A percentile compares a stretch with the other conserved stretches of the same genome.
phyloP scores from a whole-genome alignment of 768 basidiomycete species.

The Suillus spraguei region DNA sequence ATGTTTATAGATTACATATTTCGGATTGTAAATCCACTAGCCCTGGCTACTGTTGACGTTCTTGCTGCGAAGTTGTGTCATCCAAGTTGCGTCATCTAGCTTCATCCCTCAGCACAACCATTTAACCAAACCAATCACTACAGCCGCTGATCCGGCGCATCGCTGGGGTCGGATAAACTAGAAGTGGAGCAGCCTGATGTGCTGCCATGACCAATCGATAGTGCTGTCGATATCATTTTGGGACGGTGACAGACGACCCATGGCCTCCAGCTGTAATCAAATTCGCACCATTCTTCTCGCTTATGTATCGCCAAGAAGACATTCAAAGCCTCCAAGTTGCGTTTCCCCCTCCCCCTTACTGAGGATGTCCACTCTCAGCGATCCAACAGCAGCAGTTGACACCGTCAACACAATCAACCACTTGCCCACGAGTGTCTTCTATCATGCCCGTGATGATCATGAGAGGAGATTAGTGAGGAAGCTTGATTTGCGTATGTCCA shows the following conservation, averaged over 20 bases:
- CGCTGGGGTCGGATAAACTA: background rate
- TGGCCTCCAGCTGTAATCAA: background rate
- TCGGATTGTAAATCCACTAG: background rate
- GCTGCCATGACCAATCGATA: background rate
- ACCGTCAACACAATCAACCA: background rate
- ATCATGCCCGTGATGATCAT: background rate
- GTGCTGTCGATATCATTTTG: background rate
- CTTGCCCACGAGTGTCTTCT: too few species aligned
- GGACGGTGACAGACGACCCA: too few species aligned
- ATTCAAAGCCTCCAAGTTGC: background rate
- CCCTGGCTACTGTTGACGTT: too few species aligned
- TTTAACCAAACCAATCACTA: background rate
- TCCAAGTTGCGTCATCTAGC: background rate
- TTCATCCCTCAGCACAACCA: background rate
- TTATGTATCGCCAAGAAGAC: background rate
- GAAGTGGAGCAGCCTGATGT: background rate
- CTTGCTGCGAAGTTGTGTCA: background rate
- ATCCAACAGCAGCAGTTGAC: background rate
- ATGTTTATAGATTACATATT: background rate
- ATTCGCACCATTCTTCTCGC: background rate
- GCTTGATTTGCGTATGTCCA: conserved; percentile 1
- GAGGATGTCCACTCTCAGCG: background rate
- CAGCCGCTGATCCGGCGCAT: background rate
- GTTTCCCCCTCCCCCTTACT: background rate
- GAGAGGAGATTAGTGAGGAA: background rate